Evolutionary conservation across 345 rosid species (phyloP), one percentile per base, ranked within the genome.

Genomic region (Moricandia moricandioides): DNA sequence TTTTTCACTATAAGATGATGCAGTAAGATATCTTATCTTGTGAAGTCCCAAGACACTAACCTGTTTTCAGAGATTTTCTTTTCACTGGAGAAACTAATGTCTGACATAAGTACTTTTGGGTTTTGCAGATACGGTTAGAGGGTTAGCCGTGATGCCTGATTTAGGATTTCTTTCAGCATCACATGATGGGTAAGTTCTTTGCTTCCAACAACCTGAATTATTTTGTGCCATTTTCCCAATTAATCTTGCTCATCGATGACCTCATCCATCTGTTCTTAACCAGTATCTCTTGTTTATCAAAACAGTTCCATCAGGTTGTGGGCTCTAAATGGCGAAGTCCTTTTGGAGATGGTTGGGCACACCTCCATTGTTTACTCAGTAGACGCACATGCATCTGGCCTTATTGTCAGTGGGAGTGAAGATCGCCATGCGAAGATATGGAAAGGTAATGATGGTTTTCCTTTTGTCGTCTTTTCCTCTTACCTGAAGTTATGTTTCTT

Each of bases 311-410:
- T 96, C 72, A 91, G 87, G 78, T 76, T 92, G 59, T 96, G 98
- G 98, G 86, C 97, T 47, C 81, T 86, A 66, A 89, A 86, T 52
- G 96, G 99, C 7, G 81, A 96, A 87, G 84, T 82, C 69, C 80
- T 96, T 77, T 74, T 91, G 91, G 97, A 89, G 89, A 92, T 96
- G 99, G 97, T 88, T 81, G 99, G 94, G 45, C 99, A 92, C 84
- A 81, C 96, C 81, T 89, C 98, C 55, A 89, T 92, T 65, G 98
- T 96, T 80, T 96, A 91, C 79, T 88, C 98, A 35, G 92, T 96
- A 58, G 91, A 92, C 73, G 83, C 92, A 31, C 96, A 92, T 83
- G 79, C 79, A 27, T 91, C 96, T 66, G 98, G 99, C 62, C 95
- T 96, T 70, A 84, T 91, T 78, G 93, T 89, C 64, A 96, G 98